Base-by-base conservation (phyloP, 2,329 filamentous ascomycete genomes). In the Seiridium unicorne region DNA sequence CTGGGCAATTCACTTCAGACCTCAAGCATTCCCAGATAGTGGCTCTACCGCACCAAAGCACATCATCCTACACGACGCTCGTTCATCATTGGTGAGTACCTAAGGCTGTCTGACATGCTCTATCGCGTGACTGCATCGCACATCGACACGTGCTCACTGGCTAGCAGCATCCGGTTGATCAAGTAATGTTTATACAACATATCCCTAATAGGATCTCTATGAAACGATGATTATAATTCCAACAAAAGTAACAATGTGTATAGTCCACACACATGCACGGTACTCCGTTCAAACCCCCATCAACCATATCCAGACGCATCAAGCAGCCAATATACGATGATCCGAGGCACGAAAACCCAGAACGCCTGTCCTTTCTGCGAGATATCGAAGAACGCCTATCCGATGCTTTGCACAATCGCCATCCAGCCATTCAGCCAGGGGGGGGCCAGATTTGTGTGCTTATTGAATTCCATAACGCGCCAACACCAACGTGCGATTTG, bases 391-490 rank as follows among this genome's bases (percentile, higher is more conserved):
- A 55, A 55, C 51, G 51, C 51, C 51, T 55, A 40, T 38, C 36
- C 51, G 38, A 55, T 55, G 51, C 51, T 42, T 42, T 55, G 51
- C 51, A 55, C 38, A 11, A 9, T 44, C n/a, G 49, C 49, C 10
- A 35, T 26, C 35, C 32, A 53, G 49, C 32, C 32, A 53, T 36
- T 36, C 13, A 13, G 32, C 10, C 31, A 11, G 36, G 18, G n/a
- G 31, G n/a, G 51, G 18, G 38, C 51, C 51, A 44, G 18, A 44
- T 9, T 55, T 44, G 35, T 44, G 38, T 55, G 38, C 40, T 36
- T 55, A n/a, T 34, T 38, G n/a, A 57, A 26, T 34, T 57, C n/a
- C 32, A 36, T 31, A 57, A 48, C 55, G 31, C 55, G 55, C 55
- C 44, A 38, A 38, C 48, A 35, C 9, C 55, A 26, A 11, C 42